Conservation (phyloP, 2,329 filamentous ascomycete genomes). For the Fusarium sp. region DNA sequence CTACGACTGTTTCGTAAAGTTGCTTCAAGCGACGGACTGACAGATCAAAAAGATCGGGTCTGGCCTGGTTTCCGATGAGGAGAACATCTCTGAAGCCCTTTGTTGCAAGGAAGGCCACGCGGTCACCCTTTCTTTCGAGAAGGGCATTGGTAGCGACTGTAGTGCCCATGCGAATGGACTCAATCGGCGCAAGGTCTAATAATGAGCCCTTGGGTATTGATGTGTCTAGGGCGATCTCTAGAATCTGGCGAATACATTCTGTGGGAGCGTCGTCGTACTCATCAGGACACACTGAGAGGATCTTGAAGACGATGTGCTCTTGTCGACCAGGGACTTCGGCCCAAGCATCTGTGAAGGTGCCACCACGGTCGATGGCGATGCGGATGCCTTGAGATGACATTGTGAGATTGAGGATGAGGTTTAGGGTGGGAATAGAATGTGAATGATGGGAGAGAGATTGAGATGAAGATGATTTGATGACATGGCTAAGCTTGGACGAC, state of each 20-base stretch:
- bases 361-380: constrained; percentile 44
- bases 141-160: constrained; percentile 82
- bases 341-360: constrained; percentile 44
- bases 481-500: background rate
- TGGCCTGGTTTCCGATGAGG: constrained; percentile 76
- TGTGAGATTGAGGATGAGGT: background rate
- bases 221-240: constrained; percentile 47
- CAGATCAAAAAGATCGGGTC: constrained; percentile 78
- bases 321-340: constrained; percentile 32
- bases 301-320: constrained; percentile 41
- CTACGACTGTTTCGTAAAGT: constrained; percentile 74
- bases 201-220: constrained; percentile 47
- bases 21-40: constrained; percentile 74
- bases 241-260: constrained; percentile 70
- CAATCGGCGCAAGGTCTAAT: constrained; percentile 52
- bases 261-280: constrained; percentile 79
- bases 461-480: background rate
- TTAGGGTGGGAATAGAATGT: background rate
- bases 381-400: constrained; percentile 40
- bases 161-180: constrained; percentile 83
- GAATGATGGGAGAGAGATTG: background rate
- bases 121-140: constrained; percentile 78
- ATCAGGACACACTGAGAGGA: constrained; percentile 65
- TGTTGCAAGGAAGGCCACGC: constrained; percentile 75
- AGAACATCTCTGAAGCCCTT: constrained; percentile 78